Evolutionary conservation across 345 rosid genomes (phyloP), one percentile per base, ranked within the genome.

Genomic region (Linum tenue): DNA sequence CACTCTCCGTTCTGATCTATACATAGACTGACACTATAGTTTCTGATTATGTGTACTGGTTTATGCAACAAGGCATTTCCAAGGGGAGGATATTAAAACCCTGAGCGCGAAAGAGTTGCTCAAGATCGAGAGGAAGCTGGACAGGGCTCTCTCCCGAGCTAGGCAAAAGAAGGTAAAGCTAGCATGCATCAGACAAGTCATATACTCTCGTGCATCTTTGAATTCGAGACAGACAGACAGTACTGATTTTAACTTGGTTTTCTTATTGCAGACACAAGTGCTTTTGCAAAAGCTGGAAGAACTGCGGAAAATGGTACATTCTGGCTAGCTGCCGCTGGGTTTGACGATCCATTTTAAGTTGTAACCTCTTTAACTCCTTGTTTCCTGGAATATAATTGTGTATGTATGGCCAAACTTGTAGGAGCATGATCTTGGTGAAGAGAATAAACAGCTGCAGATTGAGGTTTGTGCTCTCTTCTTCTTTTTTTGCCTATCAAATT

Each of bases 111-210:
- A 81, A 60, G 78, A 81, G 61, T 65, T 81, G 59, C 64, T 78
- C n/a, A 78, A 78, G 70, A 64, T 71, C 56, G 82, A 81, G 77
- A 81, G 76, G 63, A 72, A 67, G 63, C 73, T 78, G 15, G 85
- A 76, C 41, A 69, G 60, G 64, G 69, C 82, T 55, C 80, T 81
- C 40, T 71, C 72, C 3, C 67, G 67, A 31, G 68, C 75, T 9
- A 74, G 80, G 67, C 66, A 78, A 65, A 69, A 66, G 64, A 76
- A 81, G 81, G 85, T 78, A 73, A 16, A 31, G 9, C 9, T 15
- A 14, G 53, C 3, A n/a, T 48, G 11, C 3, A 48, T 48, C 53
- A 3, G 14, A 48, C 1, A 48, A 9, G 3, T 44, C 51, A 14
- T 7, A 44, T 8, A 9, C 3, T 1, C 12, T 8, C n/a, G n/a